phyloP scores from a whole-genome alignment of 1,139 yeast species.

The Geotrichum restrictum region DNA sequence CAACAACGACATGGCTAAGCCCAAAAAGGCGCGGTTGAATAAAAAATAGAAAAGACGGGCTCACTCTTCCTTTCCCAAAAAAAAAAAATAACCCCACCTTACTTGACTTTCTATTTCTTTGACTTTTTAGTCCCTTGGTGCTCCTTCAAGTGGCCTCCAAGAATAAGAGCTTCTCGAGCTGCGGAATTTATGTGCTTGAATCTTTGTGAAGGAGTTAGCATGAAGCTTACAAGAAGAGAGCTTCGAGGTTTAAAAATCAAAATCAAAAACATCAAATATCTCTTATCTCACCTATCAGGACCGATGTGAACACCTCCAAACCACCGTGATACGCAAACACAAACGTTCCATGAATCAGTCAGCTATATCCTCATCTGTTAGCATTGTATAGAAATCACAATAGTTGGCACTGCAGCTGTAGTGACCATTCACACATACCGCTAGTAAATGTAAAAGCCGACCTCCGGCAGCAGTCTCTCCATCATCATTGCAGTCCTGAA shows the following conservation, averaged over 20 bases:
- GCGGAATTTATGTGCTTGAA: conserved; percentile 89
- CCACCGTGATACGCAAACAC: conserved; percentile 89
- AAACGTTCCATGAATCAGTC: conserved; percentile 74
- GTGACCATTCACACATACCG: conserved; percentile 51
- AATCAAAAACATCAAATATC: background rate
- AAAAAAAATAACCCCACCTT: no score
- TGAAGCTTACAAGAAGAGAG: no score
- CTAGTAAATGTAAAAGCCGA: conserved; percentile 70
- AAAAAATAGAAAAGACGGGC: background rate
- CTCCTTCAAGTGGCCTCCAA: conserved; percentile 51
- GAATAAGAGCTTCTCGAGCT: conserved; percentile 76
- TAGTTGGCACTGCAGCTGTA: no score
- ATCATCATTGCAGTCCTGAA: conserved; percentile 91
- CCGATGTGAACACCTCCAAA: conserved; percentile 90
- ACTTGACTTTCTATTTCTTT: conserved; percentile 19
- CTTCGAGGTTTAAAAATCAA: no score
- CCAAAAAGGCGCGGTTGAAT: no score
- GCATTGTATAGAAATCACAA: background rate
- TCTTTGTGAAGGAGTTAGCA: conserved; percentile 36
- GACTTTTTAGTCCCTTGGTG: conserved; percentile 20
- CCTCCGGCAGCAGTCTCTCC: conserved; percentile 98
- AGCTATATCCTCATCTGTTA: conserved; percentile 20
- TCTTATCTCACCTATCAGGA: conserved; percentile 59
- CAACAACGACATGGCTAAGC: conserved; percentile 6
- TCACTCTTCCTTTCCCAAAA: background rate